Conservation (phyloP, 352 stramenopile genomes). For the Thalassiosira mediterranea region DNA sequence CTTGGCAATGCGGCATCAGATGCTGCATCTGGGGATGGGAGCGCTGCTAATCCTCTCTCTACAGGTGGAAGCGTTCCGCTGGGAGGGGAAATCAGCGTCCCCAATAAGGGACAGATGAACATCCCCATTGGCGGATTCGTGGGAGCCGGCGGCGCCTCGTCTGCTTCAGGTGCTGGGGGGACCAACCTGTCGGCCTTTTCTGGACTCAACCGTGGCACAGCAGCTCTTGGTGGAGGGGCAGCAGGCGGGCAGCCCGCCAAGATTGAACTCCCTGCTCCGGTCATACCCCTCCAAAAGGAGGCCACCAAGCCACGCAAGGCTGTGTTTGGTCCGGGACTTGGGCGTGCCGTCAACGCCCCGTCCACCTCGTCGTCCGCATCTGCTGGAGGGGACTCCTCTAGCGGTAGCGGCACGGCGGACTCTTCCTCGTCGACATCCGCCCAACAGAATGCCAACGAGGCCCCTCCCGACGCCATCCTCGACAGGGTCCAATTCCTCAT, state of each 20-base stretch:
- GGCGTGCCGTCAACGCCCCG: slow-evolving; percentile 70
- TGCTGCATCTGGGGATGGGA: background rate
- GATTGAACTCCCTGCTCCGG: slow-evolving; percentile 46
- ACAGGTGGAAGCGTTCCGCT: slow-evolving; percentile 4
- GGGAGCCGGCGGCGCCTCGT: slow-evolving; percentile 4
- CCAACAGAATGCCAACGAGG: slow-evolving; percentile 65
- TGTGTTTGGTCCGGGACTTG: slow-evolving; percentile 76
- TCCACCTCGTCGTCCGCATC: slow-evolving; percentile 9
- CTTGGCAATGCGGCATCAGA: too few species aligned
- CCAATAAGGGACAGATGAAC: slow-evolving; percentile 17
- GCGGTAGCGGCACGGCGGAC: too few species aligned
- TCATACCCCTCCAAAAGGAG: slow-evolving; percentile 33
- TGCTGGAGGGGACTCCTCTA: slow-evolving; percentile 12
- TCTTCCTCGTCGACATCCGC: background rate
- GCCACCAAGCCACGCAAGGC: slow-evolving; percentile 63
- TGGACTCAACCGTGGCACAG: too few species aligned
- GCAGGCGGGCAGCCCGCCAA: slow-evolving; percentile 7
- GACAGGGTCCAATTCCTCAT: slow-evolving; percentile 99
- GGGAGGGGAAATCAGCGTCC: slow-evolving; percentile 47
- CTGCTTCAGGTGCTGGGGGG: too few species aligned
- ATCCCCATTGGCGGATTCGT: slow-evolving; percentile 30
- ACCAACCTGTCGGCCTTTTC: too few species aligned
- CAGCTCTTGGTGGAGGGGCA: background rate
- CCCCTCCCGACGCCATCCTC: slow-evolving; percentile 86
- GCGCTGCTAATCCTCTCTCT: background rate